Conservation (phyloP, 257 asterid species). For the Ligustrum vulgare region DNA sequence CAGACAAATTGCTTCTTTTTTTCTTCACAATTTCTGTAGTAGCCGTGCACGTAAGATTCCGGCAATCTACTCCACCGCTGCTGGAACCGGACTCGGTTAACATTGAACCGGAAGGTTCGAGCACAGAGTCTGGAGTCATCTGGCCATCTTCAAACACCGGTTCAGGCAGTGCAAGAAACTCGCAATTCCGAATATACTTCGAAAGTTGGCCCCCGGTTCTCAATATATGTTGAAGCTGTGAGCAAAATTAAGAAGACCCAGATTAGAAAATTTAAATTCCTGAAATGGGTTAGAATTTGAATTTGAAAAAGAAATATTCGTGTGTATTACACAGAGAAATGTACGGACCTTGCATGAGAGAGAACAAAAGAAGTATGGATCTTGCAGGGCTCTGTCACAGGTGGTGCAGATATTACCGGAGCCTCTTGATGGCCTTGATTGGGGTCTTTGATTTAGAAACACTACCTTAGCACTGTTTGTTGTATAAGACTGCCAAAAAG, state of each 20-base stretch:
- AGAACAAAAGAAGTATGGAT: slow-evolving; percentile 36
- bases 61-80: slow-evolving; percentile 21
- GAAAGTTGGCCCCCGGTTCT: slow-evolving; percentile 25
- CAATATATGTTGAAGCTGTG: slow-evolving; percentile 38
- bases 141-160: slow-evolving; percentile 36
- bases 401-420: slow-evolving; percentile 28
- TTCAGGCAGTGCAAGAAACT: slow-evolving; percentile 29
- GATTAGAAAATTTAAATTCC: background rate
- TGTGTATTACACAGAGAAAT: background rate
- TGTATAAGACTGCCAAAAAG: slow-evolving; percentile 29
- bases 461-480: slow-evolving; percentile 41
- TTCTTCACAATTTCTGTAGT: slow-evolving; percentile 53
- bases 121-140: slow-evolving; percentile 44
- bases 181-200: slow-evolving; percentile 29
- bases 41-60: slow-evolving; percentile 45
- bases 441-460: slow-evolving; percentile 33
- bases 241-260: slow-evolving; percentile 16
- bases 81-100: slow-evolving; percentile 42
- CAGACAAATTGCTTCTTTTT: slow-evolving; percentile 43
- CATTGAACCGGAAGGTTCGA: slow-evolving; percentile 34
- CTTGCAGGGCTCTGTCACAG: slow-evolving; percentile 40
- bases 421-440: slow-evolving; percentile 23
- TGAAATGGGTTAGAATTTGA: slow-evolving; percentile 15
- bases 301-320: background rate
- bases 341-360: slow-evolving; percentile 48